Percentiles rank a stretch among this genome's conserved stretches.
Evolutionary conservation across 2,329 filamentous ascomycete species (phyloP).

Genomic region (Gremmenia infestans): DNA sequence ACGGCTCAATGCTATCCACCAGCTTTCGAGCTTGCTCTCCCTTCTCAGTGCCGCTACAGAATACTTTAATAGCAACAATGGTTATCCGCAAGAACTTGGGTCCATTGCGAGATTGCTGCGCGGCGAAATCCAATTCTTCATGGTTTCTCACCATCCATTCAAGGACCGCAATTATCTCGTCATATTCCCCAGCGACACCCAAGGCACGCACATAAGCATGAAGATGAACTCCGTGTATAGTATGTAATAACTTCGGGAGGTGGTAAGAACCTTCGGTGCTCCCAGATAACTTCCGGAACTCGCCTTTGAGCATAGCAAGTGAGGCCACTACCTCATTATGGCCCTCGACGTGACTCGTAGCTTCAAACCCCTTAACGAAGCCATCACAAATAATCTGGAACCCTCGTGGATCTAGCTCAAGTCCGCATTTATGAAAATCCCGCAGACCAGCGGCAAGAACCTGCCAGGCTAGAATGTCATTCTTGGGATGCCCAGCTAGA

Average conservation of each 20-base stretch:
- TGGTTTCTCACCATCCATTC: conserved; percentile 54
- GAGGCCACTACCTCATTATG: not conserved
- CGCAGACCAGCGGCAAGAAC: conserved; percentile 16
- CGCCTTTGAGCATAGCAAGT: conserved; percentile 26
- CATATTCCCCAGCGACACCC: conserved; percentile 53
- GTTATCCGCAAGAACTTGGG: conserved; percentile 12
- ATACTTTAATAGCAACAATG: conserved; percentile 22
- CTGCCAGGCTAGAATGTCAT: conserved; percentile 26
- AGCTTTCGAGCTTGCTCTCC: conserved; percentile 16
- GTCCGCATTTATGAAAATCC: conserved; percentile 24
- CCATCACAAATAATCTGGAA: conserved; percentile 25
- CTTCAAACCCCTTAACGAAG: conserved; percentile 24
- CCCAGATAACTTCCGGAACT: conserved; percentile 28
- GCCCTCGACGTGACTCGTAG: conserved; percentile 5
- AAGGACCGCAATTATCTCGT: conserved; percentile 52
- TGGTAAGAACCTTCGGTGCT: conserved; percentile 1
- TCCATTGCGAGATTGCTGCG: conserved; percentile 17
- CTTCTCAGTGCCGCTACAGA: conserved; percentile 11
- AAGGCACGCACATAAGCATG: conserved; percentile 61
- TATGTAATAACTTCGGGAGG: conserved; percentile 35
- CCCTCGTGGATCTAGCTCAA: conserved; percentile 27
- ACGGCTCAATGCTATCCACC: conserved; percentile 20
- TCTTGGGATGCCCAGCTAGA: conserved; percentile 14
- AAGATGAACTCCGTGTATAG: conserved; percentile 42
- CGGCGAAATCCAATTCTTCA: conserved; percentile 24